Percentiles rank a stretch among this genome's conserved stretches.
Evolutionary conservation across 805 yeast genomes (phyloP).

Genomic region (Nakazawaea holstii): DNA sequence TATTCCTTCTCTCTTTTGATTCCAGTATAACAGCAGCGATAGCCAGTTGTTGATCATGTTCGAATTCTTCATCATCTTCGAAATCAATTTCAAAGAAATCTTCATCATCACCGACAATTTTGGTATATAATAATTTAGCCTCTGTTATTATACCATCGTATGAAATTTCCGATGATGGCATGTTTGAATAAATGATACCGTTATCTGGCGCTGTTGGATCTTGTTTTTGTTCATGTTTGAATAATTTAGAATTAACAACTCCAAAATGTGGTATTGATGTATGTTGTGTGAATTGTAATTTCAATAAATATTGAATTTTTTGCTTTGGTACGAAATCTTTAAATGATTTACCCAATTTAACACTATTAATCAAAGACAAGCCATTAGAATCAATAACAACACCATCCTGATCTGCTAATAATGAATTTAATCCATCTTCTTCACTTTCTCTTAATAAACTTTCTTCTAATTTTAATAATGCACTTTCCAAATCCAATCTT

Average conservation of each 20-base stretch:
- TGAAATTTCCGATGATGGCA: slow-evolving; percentile 83
- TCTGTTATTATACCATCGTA: slow-evolving; percentile 89
- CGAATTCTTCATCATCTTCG: slow-evolving; percentile 78
- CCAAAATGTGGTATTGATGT: slow-evolving; percentile 54
- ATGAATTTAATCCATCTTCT: slow-evolving; percentile 48
- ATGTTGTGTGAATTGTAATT: slow-evolving; percentile 55
- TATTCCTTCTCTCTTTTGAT: neutral
- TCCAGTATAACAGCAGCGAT: slow-evolving; percentile 5
- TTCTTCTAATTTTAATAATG: slow-evolving; percentile 73
- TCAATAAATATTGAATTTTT: slow-evolving; percentile 55
- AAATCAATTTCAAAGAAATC: slow-evolving; percentile 96
- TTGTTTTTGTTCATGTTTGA: slow-evolving; percentile 27
- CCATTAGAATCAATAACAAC: slow-evolving; percentile 52
- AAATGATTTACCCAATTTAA: slow-evolving; percentile 79
- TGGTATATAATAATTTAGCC: slow-evolving; percentile 66
- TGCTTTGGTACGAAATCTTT: slow-evolving; percentile 81
- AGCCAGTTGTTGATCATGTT: slow-evolving; percentile 5
- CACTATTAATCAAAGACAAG: slow-evolving; percentile 67
- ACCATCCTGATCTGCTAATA: slow-evolving; percentile 37
- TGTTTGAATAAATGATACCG: slow-evolving; percentile 42
- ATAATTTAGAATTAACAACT: slow-evolving; percentile 38
- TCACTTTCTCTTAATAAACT: slow-evolving; percentile 77
- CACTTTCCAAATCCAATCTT: slow-evolving; percentile 72
- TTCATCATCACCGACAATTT: slow-evolving; percentile 87
- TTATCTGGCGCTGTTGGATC: slow-evolving; percentile 38